These are phyloP conservation scores for Zarea fungicola DNA, from an alignment of 2,329 filamentous ascomycete species.

Conservation along the genomic window DNA sequence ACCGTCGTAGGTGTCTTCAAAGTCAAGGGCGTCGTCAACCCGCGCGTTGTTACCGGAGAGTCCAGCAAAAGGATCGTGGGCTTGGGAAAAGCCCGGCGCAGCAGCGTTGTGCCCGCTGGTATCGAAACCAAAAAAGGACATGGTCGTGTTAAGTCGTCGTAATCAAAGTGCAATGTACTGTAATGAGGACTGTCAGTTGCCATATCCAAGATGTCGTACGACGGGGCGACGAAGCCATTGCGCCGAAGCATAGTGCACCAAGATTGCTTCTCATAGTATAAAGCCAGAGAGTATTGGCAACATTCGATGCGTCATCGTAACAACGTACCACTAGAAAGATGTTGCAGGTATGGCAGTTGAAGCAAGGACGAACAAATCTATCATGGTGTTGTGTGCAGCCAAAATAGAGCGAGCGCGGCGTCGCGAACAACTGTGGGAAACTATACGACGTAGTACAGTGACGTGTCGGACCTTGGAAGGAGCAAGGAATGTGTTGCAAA, in stretches of 20 bases:
- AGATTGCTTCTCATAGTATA: not conserved
- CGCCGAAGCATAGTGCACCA: not conserved
- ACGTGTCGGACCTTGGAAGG: not conserved
- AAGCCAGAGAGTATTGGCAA: no score
- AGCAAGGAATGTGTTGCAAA: conserved; percentile 1
- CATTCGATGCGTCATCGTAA: no score
- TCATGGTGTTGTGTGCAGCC: conserved; percentile 32
- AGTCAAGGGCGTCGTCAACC: conserved; percentile 59
- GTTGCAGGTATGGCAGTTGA: conserved; percentile 25
- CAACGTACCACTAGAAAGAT: conserved; percentile 38
- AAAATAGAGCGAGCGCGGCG: conserved; percentile 2
- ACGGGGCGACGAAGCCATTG: not conserved
- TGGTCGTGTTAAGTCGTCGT: conserved; percentile 32
- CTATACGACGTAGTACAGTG: not conserved
- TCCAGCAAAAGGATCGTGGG: conserved; percentile 81
- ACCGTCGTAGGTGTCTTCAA: conserved; percentile 96
- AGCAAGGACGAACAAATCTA: conserved; percentile 32
- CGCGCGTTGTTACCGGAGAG: conserved; percentile 54
- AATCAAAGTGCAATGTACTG: conserved; percentile 10
- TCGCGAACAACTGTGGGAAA: conserved; percentile 1
- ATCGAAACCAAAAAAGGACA: conserved; percentile 94
- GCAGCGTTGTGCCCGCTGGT: conserved; percentile 58
- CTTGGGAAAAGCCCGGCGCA: conserved; percentile 76
- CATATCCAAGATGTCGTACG: not conserved
- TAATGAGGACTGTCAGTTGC: not conserved